Base-by-base conservation (phyloP, 306 rosid genomes). In the Rubus idaeus region DNA sequence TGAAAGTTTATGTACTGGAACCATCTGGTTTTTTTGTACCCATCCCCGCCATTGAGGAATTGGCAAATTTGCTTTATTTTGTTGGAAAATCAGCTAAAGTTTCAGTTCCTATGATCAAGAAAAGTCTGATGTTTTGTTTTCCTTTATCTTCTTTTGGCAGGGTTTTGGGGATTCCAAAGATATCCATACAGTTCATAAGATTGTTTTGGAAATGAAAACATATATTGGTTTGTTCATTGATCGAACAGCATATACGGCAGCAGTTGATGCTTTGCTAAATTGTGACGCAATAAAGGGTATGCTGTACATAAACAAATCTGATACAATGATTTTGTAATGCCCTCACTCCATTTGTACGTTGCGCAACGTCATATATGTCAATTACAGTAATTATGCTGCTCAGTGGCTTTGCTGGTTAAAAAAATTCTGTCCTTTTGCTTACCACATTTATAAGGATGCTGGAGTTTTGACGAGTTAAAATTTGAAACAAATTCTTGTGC, bases 231-330 rank as follows among this genome's bases (percentile, higher is more conserved):
- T 84, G 69, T 79, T 61, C 64, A 82, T 93, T 42, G 96, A 93
- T 76, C 89, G 96, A 82, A 93, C 93, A 35, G 96, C 96, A 80
- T 93, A 90, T 89, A 93, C 93, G 8, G 90, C 91, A 66, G 91
- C 81, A 46, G 64, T 88, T 74, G 96, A 93, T 66, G 91, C 97
- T 77, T 81, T 93, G 79, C 86, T 93, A 49, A 84, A 81, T 75
- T 93, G 92, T 79, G 92, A 88, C 70, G 84, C 94, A 63, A 53
- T 82, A 42, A 86, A 82, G 72, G 97, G 97, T 90, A 88, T 77
- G 89, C 55, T 75, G 26, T 74, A 51, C 45, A 50, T 47, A 30
- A 30, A 0, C 35, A 30, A 30, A 30, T 30, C 35, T 30, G 35
- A 30, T 30, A 30, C 35, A 30, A 30, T 30, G 39, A 41, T 40